Evolutionary conservation across 2,329 filamentous ascomycete genomes (phyloP), one percentile per base, ranked within the genome.

Genomic region (Trichoderma koningii): DNA sequence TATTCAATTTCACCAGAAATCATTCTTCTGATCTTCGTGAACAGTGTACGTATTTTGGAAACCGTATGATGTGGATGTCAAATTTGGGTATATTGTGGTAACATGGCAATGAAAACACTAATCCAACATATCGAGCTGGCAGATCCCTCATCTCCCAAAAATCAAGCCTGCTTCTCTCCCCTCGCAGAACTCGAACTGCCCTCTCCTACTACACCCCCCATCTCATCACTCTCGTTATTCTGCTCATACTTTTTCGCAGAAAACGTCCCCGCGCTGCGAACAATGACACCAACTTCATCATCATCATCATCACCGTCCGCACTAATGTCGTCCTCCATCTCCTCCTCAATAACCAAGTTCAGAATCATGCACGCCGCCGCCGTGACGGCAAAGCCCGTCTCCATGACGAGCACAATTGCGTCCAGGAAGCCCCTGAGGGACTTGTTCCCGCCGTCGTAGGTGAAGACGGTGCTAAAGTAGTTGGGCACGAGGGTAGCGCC

Each of bases 331-430:
- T 91, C 89, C 70, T 92, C 91, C n/a, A 89, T 78, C 77, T 96
- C 92, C 71, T 91, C 88, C 0, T 88, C 85, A 17, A 96, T 77
- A 0, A 86, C 69, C 56, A 95, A 75, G 73, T 96, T 96, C 56
- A 97, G 80, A 23, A 91, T 75, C 73, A 95, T 82, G 57, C 87
- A 87, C 47, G 93, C 73, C 26, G 93, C 83, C 0, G 90, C 93
- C 0, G 90, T 89, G 21, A 96, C 81, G 0, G 89, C 88, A 68
- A 90, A 91, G 0, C 90, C 89, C 0, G 89, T 92, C 77, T 89
- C 85, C 85, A 92, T 88, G 65, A 93, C 81, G 47, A 93, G 79
- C 5, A 83, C 82, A 65, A 92, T 87, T 59, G 91, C 90, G 71
- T 93, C 88, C 66, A 90, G 83, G 76, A 95, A 92, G 2, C 91